Base-by-base conservation (phyloP, 352 stramenopile species). In the Pythium biforme region DNA sequence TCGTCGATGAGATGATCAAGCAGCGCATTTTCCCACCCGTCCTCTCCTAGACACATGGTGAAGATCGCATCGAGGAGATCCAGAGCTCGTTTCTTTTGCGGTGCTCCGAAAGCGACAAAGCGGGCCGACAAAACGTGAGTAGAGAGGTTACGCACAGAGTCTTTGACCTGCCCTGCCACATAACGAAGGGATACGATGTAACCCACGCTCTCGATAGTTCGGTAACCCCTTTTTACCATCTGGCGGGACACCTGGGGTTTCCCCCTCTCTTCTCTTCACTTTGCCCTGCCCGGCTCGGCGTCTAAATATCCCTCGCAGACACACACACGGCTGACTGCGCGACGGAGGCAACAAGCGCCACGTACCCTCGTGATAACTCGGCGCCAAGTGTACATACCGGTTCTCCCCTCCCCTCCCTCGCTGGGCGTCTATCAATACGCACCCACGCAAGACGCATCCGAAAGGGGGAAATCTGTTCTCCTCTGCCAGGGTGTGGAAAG, bases 1-100 rank as follows among this genome's bases (percentile, higher is more conserved):
- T 91, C 48, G 64, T 94, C 49, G 69, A 92, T 66, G 82, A 90
- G 61, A 82, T 91, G 68, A 82, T 92, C 53, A 68, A 72, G 59
- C 84, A 94, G 66, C 79, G 84, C 65, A 90, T 94, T 50, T 94
- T 94, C 55, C 84, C 84, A 29, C 84, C 82, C 14, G 69, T 94
- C 29, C 77, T 94, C 55, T 75, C 73, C 20, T 83, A 63, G 34
- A 55, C 37, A 45, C 37, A 6, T 17, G 37, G 5, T 45, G 29
- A 9, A 33, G 9, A 9, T 10, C 4, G 29, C 29, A 33, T 9
- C 9, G 4, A 33, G 29, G 29, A 33, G 9, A 33, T 9, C 29
- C 4, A 4, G 9, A 4, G 29, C 29, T 33, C 29, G 29, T 33
- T 4, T 33, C 29, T 9, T 33, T 33, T 4, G 29, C 9, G 4